phyloP scores from a whole-genome alignment of 768 basidiomycete species.

The Leccinum disarticulatum region DNA sequence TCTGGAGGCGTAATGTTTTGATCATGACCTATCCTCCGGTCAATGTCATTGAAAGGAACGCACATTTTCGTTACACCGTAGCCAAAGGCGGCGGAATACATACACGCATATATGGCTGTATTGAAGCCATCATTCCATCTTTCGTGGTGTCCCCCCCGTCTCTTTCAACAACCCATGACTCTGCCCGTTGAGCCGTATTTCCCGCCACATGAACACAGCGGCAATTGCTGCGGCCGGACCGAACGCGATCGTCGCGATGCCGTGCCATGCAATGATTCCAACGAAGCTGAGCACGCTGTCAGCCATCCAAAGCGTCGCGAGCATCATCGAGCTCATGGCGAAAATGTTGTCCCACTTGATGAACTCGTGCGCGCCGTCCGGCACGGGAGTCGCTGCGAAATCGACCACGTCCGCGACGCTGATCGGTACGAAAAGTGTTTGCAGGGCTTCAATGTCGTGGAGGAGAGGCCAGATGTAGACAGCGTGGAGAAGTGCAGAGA shows the following conservation, averaged over 20 bases:
- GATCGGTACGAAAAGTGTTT: conserved; percentile 15
- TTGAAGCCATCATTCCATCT: not conserved
- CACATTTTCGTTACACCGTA: not conserved
- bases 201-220: conserved; percentile 50
- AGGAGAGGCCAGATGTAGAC: conserved; percentile 20
- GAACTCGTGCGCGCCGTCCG: conserved; percentile 35
- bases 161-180: not conserved
- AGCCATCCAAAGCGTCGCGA: conserved; percentile 52
- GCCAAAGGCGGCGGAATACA: not conserved
- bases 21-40: not conserved
- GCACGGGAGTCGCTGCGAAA: not conserved
- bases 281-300: conserved; percentile 32
- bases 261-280: conserved; percentile 43
- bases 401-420: not conserved
- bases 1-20: too few species aligned
- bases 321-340: conserved; percentile 37
- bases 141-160: not conserved
- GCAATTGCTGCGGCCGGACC: conserved; percentile 55
- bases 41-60: not conserved
- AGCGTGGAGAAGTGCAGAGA: conserved; percentile 29
- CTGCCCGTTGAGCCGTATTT: conserved; percentile 33
- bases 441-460: conserved; percentile 4
- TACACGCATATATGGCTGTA: not conserved
- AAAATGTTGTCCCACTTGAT: conserved; percentile 54
- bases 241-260: conserved; percentile 39